These are phyloP conservation scores for Cadophora malorum DNA, from an alignment of 2,329 filamentous ascomycete species.

Conservation along the genomic window DNA sequence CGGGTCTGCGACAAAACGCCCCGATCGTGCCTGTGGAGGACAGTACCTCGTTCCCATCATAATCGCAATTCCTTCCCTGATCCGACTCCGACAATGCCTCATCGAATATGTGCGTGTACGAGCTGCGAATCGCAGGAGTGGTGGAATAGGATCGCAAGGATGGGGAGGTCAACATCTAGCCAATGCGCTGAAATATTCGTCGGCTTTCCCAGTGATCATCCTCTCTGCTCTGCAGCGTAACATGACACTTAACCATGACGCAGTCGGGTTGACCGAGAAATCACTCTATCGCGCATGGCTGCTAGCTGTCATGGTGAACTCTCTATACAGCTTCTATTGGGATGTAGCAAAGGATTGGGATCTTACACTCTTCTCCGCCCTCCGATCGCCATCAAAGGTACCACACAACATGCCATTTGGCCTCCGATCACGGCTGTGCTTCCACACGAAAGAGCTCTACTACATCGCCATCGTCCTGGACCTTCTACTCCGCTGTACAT, in stretches of 20 bases:
- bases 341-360: conserved; percentile 98
- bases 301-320: conserved; percentile 78
- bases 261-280: conserved; percentile 49
- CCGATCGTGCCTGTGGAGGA: conserved; percentile 83
- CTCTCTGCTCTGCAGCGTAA: conserved; percentile 76
- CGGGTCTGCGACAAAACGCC: conserved; percentile 77
- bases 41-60: conserved; percentile 81
- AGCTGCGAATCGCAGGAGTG: conserved; percentile 57
- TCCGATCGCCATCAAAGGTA: conserved; percentile 61
- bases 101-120: conserved; percentile 82
- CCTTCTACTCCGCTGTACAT: conserved; percentile 83
- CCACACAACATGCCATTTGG: conserved; percentile 51
- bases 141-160: conserved; percentile 56
- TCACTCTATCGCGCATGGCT: conserved; percentile 68
- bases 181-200: conserved; percentile 95
- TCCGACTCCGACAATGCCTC: conserved; percentile 89
- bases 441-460: conserved; percentile 77
- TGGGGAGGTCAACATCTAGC: conserved; percentile 89
- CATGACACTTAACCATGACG: conserved; percentile 51
- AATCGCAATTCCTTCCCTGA: conserved; percentile 81
- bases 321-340: conserved; percentile 97
- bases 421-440: conserved; percentile 75
- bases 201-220: conserved; percentile 89
- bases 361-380: conserved; percentile 77
- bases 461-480: conserved; percentile 83